These are phyloP conservation scores for Pythium brachiatum DNA, from an alignment of 352 stramenopile genomes.

Conservation along the genomic window DNA sequence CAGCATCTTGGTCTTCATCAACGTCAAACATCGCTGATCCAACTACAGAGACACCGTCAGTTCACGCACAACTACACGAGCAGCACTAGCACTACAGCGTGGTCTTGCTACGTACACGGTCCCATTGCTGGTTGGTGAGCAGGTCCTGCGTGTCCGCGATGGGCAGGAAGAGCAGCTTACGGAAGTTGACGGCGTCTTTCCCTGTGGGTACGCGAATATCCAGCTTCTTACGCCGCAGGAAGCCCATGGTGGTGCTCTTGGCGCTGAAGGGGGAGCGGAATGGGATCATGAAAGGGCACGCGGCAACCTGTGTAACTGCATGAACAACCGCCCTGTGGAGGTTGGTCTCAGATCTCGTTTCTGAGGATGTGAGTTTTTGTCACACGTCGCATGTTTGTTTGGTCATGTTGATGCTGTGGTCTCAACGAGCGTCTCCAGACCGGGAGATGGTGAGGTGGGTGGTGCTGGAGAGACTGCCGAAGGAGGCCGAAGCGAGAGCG, in stretches of 20 bases:
- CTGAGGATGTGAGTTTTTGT: neutral
- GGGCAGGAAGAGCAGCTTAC: slow-evolving; percentile 74
- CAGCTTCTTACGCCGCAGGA: slow-evolving; percentile 60
- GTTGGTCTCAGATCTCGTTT: slow-evolving; percentile 2
- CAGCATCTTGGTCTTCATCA: slow-evolving; percentile 86
- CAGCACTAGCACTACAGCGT: neutral
- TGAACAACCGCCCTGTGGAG: neutral
- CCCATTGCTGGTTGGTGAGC: slow-evolving; percentile 66
- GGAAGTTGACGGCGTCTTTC: slow-evolving; percentile 72
- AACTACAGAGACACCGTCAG: slow-evolving; percentile 33
- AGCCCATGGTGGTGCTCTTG: slow-evolving; percentile 36
- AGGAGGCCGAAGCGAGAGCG: neutral
- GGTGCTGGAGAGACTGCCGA: neutral
- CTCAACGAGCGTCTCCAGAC: neutral
- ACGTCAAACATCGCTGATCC: slow-evolving; percentile 71
- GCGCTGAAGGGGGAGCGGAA: too few species aligned
- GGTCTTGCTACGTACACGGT: slow-evolving; percentile 59
- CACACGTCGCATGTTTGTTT: neutral
- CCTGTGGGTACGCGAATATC: slow-evolving; percentile 70
- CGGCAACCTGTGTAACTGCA: neutral
- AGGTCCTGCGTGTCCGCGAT: slow-evolving; percentile 66
- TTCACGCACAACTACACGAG: neutral
- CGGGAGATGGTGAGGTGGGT: neutral
- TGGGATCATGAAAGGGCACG: slow-evolving; percentile 12
- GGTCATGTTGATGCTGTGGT: neutral